Base-by-base conservation (phyloP, 495 filamentous ascomycete species). In the Trichodelitschia bisporula region DNA sequence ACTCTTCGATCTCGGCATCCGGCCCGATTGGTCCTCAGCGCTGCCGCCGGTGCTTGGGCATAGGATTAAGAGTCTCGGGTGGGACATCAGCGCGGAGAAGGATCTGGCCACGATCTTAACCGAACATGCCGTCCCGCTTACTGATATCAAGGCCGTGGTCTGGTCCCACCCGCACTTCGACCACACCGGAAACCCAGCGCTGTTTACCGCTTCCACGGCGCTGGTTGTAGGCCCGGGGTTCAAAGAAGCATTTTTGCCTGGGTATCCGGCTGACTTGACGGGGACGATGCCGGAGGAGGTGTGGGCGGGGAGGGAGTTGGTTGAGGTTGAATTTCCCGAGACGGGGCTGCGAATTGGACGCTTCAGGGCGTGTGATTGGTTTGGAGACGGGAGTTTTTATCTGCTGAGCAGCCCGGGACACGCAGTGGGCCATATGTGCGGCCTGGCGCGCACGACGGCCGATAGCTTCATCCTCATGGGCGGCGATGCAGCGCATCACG, bases 1-100 rank as follows among this genome's bases (percentile, higher is more conserved):
- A 3, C 38, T 74, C 6, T 72, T 67, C 37, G 69, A 72, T 40
- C 55, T 71, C 1, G 69, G 65, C 15, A 43, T 63, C 3, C 53
- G 56, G 14, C 62, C 64, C 35, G 61, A 68, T 39, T 56, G 41
- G 40, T 32, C 44, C 30, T 61, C 57, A 11, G 45, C 53, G 28
- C 40, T 57, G 0, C 52, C 61, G 0, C n/a, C 29, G 0, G 21
- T 61, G 0, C 25, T 42, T 2, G 26, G 47, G 2, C 13, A n/a
- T n/a, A n/a, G 27, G 2, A 30, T 53, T 6, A 34, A 54, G 4
- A 29, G 36, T 0, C 8, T 4, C 3, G 32, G 41, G n/a, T 45
- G 38, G 39, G 21, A 29, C 1, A 35, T 66, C 8, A 28, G 37
- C 1, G 58, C 58, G 2, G 46, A 57, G 1, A 58, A 59, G 31